These are phyloP conservation scores for Peronosclerospora sorghi DNA, from an alignment of 352 stramenopile species.

Conservation along the genomic window DNA sequence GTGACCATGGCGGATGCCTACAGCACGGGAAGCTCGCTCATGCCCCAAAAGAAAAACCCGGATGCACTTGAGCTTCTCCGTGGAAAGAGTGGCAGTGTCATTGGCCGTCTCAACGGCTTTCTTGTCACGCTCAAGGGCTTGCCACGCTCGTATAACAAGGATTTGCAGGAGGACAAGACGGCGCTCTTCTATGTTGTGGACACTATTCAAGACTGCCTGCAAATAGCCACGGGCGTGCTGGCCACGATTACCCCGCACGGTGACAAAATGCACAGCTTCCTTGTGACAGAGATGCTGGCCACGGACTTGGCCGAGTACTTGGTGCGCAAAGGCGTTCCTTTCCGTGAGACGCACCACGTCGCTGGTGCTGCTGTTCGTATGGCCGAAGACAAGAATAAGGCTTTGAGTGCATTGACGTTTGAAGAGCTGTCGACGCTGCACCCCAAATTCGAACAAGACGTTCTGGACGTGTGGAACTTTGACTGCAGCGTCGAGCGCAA, in stretches of 20 bases:
- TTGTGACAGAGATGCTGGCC: slow-evolving; percentile 98
- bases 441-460: slow-evolving; percentile 82
- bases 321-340: slow-evolving; percentile 96
- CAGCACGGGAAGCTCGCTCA: slow-evolving; percentile 95
- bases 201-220: slow-evolving; percentile 94
- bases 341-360: slow-evolving; percentile 99
- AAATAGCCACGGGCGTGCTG: slow-evolving; percentile 94
- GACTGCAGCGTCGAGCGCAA: slow-evolving; percentile 86
- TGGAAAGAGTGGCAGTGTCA: slow-evolving; percentile 93
- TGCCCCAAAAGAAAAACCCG: slow-evolving; percentile 99
- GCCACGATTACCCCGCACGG: slow-evolving; percentile 92
- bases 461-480: slow-evolving; percentile 86
- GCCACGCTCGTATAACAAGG: slow-evolving; percentile 98
- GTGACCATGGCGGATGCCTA: slow-evolving; percentile 97
- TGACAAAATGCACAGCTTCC: slow-evolving; percentile 88
- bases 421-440: slow-evolving; percentile 85
- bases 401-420: slow-evolving; percentile 82
- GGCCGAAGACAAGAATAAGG: slow-evolving; percentile 81
- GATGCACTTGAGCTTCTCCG: slow-evolving; percentile 97
- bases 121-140: slow-evolving; percentile 95
- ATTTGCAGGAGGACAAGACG: slow-evolving; percentile 99
- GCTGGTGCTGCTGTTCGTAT: slow-evolving; percentile 88
- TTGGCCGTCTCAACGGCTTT: slow-evolving; percentile 92
- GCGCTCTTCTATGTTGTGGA: slow-evolving; percentile 95
- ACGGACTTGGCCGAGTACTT: slow-evolving; percentile 99